Evolutionary conservation across 371 early-diverging fungal genomes (phyloP).

Genomic region (Lichtheimia corymbifera): DNA sequence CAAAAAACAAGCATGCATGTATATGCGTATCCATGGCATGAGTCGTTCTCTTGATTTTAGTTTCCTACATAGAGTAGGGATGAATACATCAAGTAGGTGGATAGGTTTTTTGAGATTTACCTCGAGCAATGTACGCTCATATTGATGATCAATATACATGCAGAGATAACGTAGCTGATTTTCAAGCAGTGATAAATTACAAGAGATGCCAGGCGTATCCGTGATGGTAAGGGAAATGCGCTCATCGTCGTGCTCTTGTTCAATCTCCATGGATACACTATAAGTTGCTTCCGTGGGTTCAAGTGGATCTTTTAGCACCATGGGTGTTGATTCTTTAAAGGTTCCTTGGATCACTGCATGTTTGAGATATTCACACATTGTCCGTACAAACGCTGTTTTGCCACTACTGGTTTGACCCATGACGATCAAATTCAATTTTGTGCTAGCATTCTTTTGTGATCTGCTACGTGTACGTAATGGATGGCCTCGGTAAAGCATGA

Average conservation of each 20-base stretch:
- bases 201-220: slow-evolving; percentile 78
- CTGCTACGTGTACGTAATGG: slow-evolving; percentile 16
- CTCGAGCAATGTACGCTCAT: slow-evolving; percentile 71
- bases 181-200: slow-evolving; percentile 41
- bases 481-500: slow-evolving; percentile 6
- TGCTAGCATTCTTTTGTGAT: slow-evolving; percentile 31
- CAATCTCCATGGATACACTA: slow-evolving; percentile 63
- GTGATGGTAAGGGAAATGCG: slow-evolving; percentile 79
- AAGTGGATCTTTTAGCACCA: slow-evolving; percentile 27
- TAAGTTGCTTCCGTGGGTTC: slow-evolving; percentile 49
- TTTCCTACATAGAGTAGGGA: slow-evolving; percentile 67
- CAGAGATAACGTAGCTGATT: slow-evolving; percentile 51
- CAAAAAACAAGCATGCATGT: slow-evolving; percentile 94
- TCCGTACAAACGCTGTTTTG: slow-evolving; percentile 83
- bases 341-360: slow-evolving; percentile 30
- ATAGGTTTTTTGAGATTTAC: slow-evolving; percentile 28
- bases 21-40: slow-evolving; percentile 84
- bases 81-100: neutral
- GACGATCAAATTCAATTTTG: slow-evolving; percentile 65
- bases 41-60: slow-evolving; percentile 68
- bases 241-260: slow-evolving; percentile 75
- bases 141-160: slow-evolving; percentile 72
- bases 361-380: slow-evolving; percentile 63
- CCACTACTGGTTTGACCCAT: slow-evolving; percentile 73
- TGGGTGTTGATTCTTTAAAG: slow-evolving; percentile 28